Evolutionary conservation across 208 protist species (phyloP).

Genomic region (Leishmania turanica): DNA sequence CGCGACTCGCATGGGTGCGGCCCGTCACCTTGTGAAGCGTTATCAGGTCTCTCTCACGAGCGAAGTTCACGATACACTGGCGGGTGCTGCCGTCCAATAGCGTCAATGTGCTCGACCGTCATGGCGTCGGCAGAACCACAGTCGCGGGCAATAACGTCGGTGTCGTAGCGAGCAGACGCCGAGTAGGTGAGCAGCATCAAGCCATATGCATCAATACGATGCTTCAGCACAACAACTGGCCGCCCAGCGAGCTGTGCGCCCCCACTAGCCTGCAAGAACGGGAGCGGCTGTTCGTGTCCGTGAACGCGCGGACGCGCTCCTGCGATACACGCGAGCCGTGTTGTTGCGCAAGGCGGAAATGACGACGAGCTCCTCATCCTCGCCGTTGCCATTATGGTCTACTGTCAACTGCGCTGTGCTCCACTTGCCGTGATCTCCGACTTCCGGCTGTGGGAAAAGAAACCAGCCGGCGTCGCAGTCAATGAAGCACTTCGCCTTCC

Average conservation of each 20-base stretch:
- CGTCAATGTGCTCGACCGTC: neutral
- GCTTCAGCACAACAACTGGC: neutral
- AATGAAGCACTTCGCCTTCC: constrained; percentile 10
- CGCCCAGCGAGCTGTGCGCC: neutral
- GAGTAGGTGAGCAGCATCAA: constrained; percentile 6
- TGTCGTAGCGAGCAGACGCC: neutral
- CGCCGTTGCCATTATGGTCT: neutral
- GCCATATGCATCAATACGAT: neutral
- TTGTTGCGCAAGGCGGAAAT: constrained; percentile 7
- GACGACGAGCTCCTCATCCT: neutral
- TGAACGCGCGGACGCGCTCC: neutral
- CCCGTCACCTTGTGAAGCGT: neutral
- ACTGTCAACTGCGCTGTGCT: neutral
- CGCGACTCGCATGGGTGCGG: neutral
- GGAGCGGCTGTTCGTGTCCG: neutral
- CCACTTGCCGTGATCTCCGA: neutral
- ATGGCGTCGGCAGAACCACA: constrained; percentile 7
- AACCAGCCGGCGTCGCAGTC: constrained; percentile 7
- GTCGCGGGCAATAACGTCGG: constrained; percentile 3
- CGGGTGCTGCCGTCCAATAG: neutral
- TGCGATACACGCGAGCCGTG: neutral
- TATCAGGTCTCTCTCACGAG: constrained; percentile 7
- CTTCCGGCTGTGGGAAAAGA: constrained; percentile 3
- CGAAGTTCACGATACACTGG: constrained; percentile 15
- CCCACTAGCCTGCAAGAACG: constrained; percentile 12